These are phyloP conservation scores for Eucalyptus regnans DNA, from an alignment of 345 rosid genomes.

Conservation along the genomic window DNA sequence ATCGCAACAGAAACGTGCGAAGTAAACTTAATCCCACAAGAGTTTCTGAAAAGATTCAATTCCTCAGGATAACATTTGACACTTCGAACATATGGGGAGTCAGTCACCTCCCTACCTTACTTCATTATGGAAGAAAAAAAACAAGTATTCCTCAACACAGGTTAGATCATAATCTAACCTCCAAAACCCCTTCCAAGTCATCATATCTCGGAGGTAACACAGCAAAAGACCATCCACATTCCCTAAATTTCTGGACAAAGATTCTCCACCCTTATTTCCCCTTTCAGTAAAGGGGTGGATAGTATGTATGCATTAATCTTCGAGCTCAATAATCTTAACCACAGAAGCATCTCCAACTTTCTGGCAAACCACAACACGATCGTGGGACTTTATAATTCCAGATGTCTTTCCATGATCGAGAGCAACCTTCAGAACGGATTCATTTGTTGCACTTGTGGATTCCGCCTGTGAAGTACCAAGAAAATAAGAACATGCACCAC, in stretches of 20 bases:
- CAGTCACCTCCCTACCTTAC: neutral
- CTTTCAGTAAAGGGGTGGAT: neutral
- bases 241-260: neutral
- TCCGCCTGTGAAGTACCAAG: neutral
- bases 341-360: constrained; percentile 11
- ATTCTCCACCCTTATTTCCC: neutral
- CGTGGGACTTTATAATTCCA: constrained; percentile 6
- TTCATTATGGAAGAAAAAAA: neutral
- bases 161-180: neutral
- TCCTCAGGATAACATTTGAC: neutral
- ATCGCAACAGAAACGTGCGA: neutral
- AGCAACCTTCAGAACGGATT: constrained; percentile 9
- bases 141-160: neutral
- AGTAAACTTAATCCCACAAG: neutral
- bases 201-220: neutral
- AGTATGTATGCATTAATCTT: neutral
- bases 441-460: constrained; percentile 5
- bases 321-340: constrained; percentile 11
- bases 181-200: neutral
- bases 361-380: constrained; percentile 7
- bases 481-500: neutral
- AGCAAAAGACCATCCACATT: neutral
- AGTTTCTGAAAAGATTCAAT: neutral
- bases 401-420: constrained; percentile 10
- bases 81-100: neutral